Percentiles rank a stretch among this genome's conserved stretches.
phyloP scores from a whole-genome alignment of 352 stramenopile genomes.

The Bremia lactucae region DNA sequence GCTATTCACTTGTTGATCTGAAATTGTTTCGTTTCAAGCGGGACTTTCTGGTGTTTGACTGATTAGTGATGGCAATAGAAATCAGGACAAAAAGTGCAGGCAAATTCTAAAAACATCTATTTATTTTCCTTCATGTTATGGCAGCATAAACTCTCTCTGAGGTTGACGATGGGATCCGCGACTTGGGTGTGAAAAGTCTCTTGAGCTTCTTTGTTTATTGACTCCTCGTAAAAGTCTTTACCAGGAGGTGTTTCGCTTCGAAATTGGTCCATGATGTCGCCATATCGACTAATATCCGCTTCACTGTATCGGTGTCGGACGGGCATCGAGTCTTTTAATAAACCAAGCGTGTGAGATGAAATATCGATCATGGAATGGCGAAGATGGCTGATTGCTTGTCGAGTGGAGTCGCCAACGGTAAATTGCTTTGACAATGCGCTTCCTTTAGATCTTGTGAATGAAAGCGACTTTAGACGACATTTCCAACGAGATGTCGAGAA shows the following conservation, averaged over 20 bases:
- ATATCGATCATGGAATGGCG: constrained; percentile 14
- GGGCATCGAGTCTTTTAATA: not conserved
- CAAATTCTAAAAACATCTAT: too few species aligned
- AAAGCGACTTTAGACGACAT: constrained; percentile 9
- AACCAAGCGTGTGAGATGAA: constrained; percentile 4
- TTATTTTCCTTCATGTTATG: constrained; percentile 6
- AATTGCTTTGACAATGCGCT: constrained; percentile 15
- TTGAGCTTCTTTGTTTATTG: not conserved
- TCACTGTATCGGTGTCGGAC: constrained; percentile 9
- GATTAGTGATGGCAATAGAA: too few species aligned
- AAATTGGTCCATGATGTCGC: constrained; percentile 1
- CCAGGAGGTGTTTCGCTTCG: constrained; percentile 4
- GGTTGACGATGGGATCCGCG: constrained; percentile 5
- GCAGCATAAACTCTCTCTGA: not conserved
- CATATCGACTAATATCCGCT: constrained; percentile 6
- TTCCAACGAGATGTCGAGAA: constrained; percentile 3
- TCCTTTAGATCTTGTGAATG: too few species aligned
- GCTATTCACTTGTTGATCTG: not conserved
- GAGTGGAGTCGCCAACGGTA: constrained; percentile 8
- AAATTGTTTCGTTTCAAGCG: not conserved
- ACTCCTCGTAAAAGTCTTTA: not conserved
- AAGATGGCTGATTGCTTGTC: constrained; percentile 9
- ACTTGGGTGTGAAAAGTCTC: constrained; percentile 4
- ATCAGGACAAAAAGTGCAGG: too few species aligned
- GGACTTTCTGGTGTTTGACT: constrained; percentile 8